These are phyloP conservation scores for Phytophthora megakarya DNA, from an alignment of 352 stramenopile genomes.

Conservation along the genomic window DNA sequence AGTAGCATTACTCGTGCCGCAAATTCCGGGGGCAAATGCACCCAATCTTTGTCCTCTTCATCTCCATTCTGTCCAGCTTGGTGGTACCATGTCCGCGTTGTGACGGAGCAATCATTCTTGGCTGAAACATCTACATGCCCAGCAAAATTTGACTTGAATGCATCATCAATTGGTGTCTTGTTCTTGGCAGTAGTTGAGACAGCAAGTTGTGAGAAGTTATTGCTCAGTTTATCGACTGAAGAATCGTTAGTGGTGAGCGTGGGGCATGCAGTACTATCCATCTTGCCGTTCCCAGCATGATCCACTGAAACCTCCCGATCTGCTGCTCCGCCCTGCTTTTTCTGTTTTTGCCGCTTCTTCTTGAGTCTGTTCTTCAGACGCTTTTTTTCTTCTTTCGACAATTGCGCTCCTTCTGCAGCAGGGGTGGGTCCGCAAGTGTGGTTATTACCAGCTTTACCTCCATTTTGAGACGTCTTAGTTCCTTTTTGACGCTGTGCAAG, in stretches of 20 bases:
- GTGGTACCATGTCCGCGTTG: constrained; percentile 29
- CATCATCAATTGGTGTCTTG: constrained; percentile 11
- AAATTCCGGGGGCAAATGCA: constrained; percentile 73
- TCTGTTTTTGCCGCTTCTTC: constrained; percentile 93
- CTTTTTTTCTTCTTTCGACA: constrained; percentile 92
- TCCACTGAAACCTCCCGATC: constrained; percentile 15
- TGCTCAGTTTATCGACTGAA: constrained; percentile 25
- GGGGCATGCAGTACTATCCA: constrained; percentile 30
- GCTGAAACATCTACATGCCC: constrained; percentile 5
- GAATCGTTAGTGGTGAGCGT: constrained; percentile 17
- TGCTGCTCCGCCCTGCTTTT: constrained; percentile 44
- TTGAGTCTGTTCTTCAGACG: constrained; percentile 95
- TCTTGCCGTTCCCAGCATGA: constrained; percentile 15
- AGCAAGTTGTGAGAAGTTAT: constrained; percentile 23
- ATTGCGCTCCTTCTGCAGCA: constrained; percentile 4
- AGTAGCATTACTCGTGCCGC: constrained; percentile 71
- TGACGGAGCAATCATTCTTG: not conserved
- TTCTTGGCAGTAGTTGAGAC: constrained; percentile 12
- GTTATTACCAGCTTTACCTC: constrained; percentile 1
- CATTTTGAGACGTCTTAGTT: constrained; percentile 5
- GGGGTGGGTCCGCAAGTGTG: constrained; percentile 5
- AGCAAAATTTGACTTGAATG: constrained; percentile 37
- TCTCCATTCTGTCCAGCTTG: constrained; percentile 23
- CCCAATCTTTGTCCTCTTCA: constrained; percentile 68
- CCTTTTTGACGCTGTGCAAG: constrained; percentile 50